Conservation (phyloP, 208 protist genomes). For the Acanthamoeba castellanii region DNA sequence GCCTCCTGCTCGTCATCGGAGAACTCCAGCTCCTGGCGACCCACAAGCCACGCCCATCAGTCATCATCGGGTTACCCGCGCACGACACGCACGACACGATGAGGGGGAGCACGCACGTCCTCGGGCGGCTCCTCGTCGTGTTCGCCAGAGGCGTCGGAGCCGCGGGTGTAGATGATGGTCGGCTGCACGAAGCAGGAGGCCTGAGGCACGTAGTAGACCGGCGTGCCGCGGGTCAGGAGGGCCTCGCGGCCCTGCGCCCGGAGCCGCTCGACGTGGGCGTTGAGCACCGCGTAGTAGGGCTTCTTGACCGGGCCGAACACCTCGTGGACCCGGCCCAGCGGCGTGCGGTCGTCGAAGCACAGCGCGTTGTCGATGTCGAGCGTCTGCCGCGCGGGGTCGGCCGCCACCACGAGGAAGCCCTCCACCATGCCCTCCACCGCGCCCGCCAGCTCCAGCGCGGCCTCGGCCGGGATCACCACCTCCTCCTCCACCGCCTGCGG, state of each 20-base stretch:
- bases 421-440: conserved; percentile 18
- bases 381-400: background rate
- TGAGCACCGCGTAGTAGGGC: conserved; percentile 30
- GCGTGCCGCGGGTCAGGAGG: background rate
- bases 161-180: background rate
- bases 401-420: conserved; percentile 40
- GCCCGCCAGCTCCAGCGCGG: background rate
- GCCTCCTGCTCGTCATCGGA: conserved; percentile 46
- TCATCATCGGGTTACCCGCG: background rate
- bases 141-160: conserved; percentile 58
- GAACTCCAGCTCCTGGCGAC: conserved; percentile 37
- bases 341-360: conserved; percentile 29
- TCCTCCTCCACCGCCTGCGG: background rate
- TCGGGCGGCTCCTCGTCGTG: conserved; percentile 53
- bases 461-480: conserved; percentile 14
- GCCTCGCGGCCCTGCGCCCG: background rate
- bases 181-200: conserved; percentile 7
- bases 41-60: background rate
- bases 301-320: conserved; percentile 53
- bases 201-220: background rate
- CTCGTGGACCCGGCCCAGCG: conserved; percentile 38
- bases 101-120: background rate
- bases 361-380: conserved; percentile 61
- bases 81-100: background rate
- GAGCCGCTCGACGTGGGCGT: background rate